Evolutionary conservation across 495 filamentous ascomycete species (phyloP).

Genomic region (Hyphodiscus hymeniophilus): DNA sequence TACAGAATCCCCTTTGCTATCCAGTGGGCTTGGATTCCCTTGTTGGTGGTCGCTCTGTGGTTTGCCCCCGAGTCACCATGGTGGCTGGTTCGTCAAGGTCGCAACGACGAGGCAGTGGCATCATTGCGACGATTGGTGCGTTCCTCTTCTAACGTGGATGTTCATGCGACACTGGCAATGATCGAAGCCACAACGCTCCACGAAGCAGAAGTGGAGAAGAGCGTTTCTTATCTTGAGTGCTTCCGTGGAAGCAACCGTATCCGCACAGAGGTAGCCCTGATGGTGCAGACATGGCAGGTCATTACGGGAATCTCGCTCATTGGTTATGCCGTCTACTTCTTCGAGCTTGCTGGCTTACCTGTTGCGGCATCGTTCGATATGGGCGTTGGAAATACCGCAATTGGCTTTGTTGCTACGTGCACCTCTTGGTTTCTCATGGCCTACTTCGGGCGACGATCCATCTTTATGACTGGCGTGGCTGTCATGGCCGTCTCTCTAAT

Average conservation of each 20-base stretch:
- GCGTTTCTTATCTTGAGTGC: constrained; percentile 53
- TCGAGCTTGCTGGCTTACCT: constrained; percentile 56
- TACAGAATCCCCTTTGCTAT: constrained; percentile 27
- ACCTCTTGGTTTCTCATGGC: constrained; percentile 21
- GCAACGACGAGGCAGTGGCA: constrained; percentile 43
- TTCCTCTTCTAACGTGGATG: constrained; percentile 43
- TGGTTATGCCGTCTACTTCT: constrained; percentile 62
- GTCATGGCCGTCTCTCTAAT: constrained; percentile 27
- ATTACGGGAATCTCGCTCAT: constrained; percentile 58
- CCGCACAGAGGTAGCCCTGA: constrained; percentile 60
- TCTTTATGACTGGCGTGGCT: constrained; percentile 21
- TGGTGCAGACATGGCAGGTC: constrained; percentile 64
- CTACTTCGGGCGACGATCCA: constrained; percentile 2
- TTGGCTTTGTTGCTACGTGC: constrained; percentile 23
- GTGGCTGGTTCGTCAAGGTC: constrained; percentile 62
- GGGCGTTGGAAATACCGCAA: constrained; percentile 34
- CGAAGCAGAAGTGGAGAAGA: constrained; percentile 47
- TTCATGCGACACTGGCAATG: constrained; percentile 58
- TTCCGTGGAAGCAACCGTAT: constrained; percentile 56
- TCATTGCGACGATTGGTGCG: constrained; percentile 46
- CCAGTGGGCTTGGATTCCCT: constrained; percentile 67
- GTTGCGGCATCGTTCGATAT: constrained; percentile 43
- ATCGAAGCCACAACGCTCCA: constrained; percentile 61
- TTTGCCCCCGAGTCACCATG: constrained; percentile 67
- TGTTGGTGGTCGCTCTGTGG: constrained; percentile 56